Percentiles rank a stretch among this genome's conserved stretches.
Evolutionary conservation across 352 stramenopile species (phyloP).

Genomic region (Elongisporangium prolatum): DNA sequence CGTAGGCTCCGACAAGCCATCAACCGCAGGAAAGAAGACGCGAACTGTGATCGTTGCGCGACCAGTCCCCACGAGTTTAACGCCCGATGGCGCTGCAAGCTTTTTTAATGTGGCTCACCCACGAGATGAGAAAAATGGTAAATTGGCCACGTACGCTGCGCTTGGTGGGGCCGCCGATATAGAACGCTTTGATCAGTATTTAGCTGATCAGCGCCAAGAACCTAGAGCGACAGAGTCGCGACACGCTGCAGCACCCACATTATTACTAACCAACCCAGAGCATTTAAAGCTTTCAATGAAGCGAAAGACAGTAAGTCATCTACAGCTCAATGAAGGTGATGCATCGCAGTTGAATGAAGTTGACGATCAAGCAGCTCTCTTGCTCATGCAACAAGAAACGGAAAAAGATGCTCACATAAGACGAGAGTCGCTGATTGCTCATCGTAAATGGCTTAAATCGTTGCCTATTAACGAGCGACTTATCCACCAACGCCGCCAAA

Average conservation of each 20-base stretch:
- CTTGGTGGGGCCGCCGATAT: conserved; percentile 54
- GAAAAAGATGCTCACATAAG: conserved; percentile 33
- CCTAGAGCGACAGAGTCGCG: conserved; percentile 26
- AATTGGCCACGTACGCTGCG: conserved; percentile 56
- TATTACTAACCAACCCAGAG: conserved; percentile 6
- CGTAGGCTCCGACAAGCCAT: conserved; percentile 22
- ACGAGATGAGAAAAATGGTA: conserved; percentile 25
- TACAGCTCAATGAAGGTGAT: conserved; percentile 11
- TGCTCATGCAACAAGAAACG: conserved; percentile 19
- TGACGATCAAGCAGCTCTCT: neutral
- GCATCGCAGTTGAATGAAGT: neutral
- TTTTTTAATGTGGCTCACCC: neutral
- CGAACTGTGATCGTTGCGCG: conserved; percentile 56
- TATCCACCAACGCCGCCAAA: conserved; percentile 59
- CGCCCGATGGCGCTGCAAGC: neutral
- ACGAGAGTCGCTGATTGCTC: conserved; percentile 37
- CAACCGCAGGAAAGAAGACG: conserved; percentile 28
- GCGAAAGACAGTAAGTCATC: conserved; percentile 24
- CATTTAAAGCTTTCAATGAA: conserved; percentile 32
- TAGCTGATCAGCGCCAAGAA: conserved; percentile 32
- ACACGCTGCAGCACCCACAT: conserved; percentile 4
- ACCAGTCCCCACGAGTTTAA: neutral
- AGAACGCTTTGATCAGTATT: conserved; percentile 51
- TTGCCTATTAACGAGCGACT: conserved; percentile 71
- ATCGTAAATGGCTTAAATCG: conserved; percentile 61